Base-by-base conservation (phyloP, 2,329 filamentous ascomycete species). In the Coniochaeta prunicola region DNA sequence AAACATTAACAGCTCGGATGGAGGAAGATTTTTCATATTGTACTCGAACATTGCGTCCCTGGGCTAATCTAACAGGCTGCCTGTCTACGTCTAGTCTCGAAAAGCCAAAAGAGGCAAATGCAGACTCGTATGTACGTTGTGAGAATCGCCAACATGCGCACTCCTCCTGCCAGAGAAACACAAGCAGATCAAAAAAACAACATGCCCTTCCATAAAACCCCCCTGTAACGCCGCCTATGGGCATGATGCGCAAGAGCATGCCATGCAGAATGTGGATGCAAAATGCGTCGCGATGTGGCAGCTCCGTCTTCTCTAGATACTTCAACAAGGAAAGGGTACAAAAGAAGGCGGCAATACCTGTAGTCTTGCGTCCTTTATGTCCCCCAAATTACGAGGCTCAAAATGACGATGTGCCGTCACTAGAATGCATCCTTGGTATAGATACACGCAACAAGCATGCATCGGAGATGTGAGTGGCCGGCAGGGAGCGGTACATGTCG, bases 61-160 rank as follows among this genome's bases (percentile, higher is more conserved):
- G 45, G 21, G 21, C 45, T 30, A 17, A 4, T 30, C 3, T n/a
- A 21, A 28, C 45, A 50, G 21, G 6, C n/a, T 50, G 45, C 45
- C 24, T 50, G 12, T 50, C n/a, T 15, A 21, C 21, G 17, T 17
- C 26, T 3, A 50, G 26, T 5, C n/a, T 10, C 19, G 3, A 45
- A 17, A 45, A 45, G 19, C 9, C 58, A 42, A 58, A 58, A 57
- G 58, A 24, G 57, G 54, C 48, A 53, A 57, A 58, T 42, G 58
- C 34, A 60, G 30, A 56, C 34, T 42, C 38, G 38, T 50, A 50
- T 30, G 45, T 26, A 30, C 45, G 10, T 8, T 21, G n/a, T n/a
- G 13, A 17, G 45, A 50, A 30, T 12, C 45, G 5, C 26, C 45
- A 50, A 50, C 24, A 50, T 45, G 40, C 36, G 36, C 40, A 13